Conservation (phyloP, 305 asterid genomes). For the Galium porrigens region DNA sequence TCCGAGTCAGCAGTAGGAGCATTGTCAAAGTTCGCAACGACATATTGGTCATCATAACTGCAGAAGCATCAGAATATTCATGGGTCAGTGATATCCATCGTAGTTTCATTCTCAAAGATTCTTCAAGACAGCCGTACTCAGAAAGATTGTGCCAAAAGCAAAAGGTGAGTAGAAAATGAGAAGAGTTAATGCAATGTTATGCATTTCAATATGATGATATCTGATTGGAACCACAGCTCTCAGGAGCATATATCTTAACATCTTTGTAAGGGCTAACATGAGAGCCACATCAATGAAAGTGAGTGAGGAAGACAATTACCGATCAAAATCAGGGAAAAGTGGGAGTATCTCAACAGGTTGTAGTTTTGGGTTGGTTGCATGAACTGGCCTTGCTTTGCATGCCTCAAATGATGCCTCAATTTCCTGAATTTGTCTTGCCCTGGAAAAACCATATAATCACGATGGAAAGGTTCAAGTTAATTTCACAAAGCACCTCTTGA, state of each 20-base stretch:
- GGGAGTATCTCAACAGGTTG: conserved; percentile 63
- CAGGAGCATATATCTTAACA: neutral
- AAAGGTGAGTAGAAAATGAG: neutral
- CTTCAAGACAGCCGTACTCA: neutral
- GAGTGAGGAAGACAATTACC: conserved; percentile 31
- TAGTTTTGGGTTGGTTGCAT: conserved; percentile 51
- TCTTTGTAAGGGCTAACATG: conserved; percentile 2
- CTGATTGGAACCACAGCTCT: neutral
- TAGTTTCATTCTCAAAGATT: neutral
- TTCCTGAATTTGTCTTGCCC: conserved; percentile 67
- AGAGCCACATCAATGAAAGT: conserved; percentile 11
- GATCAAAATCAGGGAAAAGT: conserved; percentile 65
- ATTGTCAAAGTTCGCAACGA: conserved; percentile 64
- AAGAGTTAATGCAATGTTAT: neutral
- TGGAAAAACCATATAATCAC: conserved; percentile 22
- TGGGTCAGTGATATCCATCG: neutral
- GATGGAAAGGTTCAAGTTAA: conserved; percentile 7
- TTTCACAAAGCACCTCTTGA: neutral
- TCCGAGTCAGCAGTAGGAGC: conserved; percentile 92
- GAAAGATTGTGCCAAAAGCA: neutral
- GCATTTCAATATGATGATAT: neutral
- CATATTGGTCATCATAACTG: conserved; percentile 69
- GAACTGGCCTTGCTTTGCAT: conserved; percentile 63
- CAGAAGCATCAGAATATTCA: conserved; percentile 11
- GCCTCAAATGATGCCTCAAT: conserved; percentile 72